A percentile compares a stretch with the other conserved stretches of the same genome.
These are phyloP conservation scores for Zoysia matrella DNA, from an alignment of 202 grass and related monocot genomes.

Conservation along the genomic window DNA sequence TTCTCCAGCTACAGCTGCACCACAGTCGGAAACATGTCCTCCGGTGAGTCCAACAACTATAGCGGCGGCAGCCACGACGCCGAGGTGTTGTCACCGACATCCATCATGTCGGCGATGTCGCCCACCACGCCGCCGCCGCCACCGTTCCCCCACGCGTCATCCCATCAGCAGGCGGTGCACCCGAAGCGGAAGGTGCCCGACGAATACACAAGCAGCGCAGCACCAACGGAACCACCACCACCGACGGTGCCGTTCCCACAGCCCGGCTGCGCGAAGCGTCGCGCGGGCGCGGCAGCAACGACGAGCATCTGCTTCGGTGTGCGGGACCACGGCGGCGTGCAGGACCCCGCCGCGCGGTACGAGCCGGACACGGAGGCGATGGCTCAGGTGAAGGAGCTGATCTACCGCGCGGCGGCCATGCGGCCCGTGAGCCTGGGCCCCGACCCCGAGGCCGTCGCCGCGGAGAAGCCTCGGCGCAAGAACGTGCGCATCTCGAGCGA, in stretches of 20 bases:
- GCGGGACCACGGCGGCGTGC: background rate
- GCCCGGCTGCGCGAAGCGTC: constrained; percentile 11
- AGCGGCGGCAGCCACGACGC: constrained; percentile 37
- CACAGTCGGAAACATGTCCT: too few species aligned
- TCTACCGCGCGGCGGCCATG: constrained; percentile 83
- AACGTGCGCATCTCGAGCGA: constrained; percentile 83
- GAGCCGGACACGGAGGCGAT: constrained; percentile 84
- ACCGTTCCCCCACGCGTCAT: constrained; percentile 20
- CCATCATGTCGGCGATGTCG: constrained; percentile 34
- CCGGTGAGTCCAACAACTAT: constrained; percentile 41
- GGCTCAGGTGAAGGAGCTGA: constrained; percentile 87
- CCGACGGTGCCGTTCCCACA: constrained; percentile 4
- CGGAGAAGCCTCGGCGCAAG: constrained; percentile 61
- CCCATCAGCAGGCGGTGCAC: background rate
- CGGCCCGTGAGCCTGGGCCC: constrained; percentile 62
- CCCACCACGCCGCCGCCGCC: background rate
- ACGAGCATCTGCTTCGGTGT: constrained; percentile 52
- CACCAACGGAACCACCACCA: background rate
- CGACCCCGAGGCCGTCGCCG: constrained; percentile 6
- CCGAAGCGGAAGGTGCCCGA: constrained; percentile 51
- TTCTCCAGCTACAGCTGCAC: too few species aligned
- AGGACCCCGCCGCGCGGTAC: constrained; percentile 26
- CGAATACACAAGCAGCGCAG: constrained; percentile 15
- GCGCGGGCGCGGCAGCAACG: background rate
- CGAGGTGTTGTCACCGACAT: constrained; percentile 68